phyloP scores from a whole-genome alignment of 2,329 filamentous ascomycete species.

The Trichoderma sp. region DNA sequence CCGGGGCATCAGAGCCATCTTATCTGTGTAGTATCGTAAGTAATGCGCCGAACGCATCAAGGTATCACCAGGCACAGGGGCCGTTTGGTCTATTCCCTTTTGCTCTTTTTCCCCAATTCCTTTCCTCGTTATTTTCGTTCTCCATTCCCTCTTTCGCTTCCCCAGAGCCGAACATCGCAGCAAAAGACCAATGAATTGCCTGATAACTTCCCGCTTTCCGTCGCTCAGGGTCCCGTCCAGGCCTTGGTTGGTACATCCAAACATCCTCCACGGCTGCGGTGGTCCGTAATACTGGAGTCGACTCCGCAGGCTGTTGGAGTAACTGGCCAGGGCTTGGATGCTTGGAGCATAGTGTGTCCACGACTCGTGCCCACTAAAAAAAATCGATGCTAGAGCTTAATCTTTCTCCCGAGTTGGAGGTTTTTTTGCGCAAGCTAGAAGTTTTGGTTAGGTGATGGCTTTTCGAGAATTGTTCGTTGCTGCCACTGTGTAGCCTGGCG shows the following conservation, averaged over 20 bases:
- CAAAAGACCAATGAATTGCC: background rate
- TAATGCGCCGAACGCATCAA: background rate
- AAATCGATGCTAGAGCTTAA: constrained; percentile 9
- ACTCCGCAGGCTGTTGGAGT: constrained; percentile 3
- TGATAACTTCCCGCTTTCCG: background rate
- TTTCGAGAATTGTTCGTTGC: background rate
- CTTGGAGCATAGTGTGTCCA: constrained; percentile 3
- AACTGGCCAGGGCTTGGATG: constrained; percentile 1
- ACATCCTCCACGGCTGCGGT: background rate
- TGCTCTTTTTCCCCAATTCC: background rate
- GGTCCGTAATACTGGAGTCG: constrained; percentile 10
- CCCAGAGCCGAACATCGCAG: background rate
- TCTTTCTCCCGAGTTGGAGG: constrained; percentile 14
- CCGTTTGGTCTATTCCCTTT: background rate
- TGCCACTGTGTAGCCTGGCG: background rate
- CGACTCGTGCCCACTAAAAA: constrained; percentile 3
- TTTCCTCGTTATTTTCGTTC: background rate
- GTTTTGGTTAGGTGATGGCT: constrained; percentile 5
- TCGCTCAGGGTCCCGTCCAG: background rate
- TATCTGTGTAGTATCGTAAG: background rate
- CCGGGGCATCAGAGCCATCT: background rate
- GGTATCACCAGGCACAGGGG: background rate
- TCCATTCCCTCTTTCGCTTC: background rate
- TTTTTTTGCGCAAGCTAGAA: background rate
- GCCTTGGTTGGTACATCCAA: background rate